These are phyloP conservation scores for Trypanosoma scelopori DNA, from an alignment of 208 protist species.

Conservation along the genomic window DNA sequence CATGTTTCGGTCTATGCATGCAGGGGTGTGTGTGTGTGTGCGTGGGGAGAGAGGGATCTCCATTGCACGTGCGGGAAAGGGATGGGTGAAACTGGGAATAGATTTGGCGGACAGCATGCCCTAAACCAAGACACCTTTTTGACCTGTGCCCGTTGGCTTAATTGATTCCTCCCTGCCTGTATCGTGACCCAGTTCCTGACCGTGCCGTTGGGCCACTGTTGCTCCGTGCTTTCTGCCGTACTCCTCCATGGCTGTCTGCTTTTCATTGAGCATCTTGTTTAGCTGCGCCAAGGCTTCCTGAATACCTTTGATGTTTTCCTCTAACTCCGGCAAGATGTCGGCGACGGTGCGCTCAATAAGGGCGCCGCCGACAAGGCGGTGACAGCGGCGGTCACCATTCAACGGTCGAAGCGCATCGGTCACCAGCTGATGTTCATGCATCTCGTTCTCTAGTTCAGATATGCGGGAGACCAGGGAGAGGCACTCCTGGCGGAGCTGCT, in stretches of 20 bases:
- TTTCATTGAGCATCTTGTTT: slow-evolving; percentile 72
- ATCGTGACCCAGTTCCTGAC: slow-evolving; percentile 4
- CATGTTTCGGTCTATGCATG: too few species aligned
- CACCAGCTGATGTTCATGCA: slow-evolving; percentile 91
- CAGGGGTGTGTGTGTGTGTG: too few species aligned
- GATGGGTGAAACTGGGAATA: too few species aligned
- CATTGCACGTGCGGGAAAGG: too few species aligned
- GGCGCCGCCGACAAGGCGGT: slow-evolving; percentile 93
- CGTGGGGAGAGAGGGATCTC: too few species aligned
- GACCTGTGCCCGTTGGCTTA: slow-evolving; percentile 8
- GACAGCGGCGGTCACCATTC: slow-evolving; percentile 91
- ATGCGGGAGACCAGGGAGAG: slow-evolving; percentile 84
- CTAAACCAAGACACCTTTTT: slow-evolving; percentile 67
- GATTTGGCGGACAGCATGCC: not conserved
- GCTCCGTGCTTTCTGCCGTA: slow-evolving; percentile 82
- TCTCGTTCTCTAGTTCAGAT: slow-evolving; percentile 86
- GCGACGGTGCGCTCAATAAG: slow-evolving; percentile 95
- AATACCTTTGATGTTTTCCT: slow-evolving; percentile 86
- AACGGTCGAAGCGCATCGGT: slow-evolving; percentile 82
- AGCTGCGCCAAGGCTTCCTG: slow-evolving; percentile 67
- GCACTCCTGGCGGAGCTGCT: slow-evolving; percentile 86
- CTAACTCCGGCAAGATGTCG: slow-evolving; percentile 94
- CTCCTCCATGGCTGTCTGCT: slow-evolving; percentile 87
- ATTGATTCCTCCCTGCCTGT: not conserved
- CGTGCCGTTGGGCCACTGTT: slow-evolving; percentile 22